phyloP scores from a whole-genome alignment of 495 filamentous ascomycete genomes.

The Podospora sp. region DNA sequence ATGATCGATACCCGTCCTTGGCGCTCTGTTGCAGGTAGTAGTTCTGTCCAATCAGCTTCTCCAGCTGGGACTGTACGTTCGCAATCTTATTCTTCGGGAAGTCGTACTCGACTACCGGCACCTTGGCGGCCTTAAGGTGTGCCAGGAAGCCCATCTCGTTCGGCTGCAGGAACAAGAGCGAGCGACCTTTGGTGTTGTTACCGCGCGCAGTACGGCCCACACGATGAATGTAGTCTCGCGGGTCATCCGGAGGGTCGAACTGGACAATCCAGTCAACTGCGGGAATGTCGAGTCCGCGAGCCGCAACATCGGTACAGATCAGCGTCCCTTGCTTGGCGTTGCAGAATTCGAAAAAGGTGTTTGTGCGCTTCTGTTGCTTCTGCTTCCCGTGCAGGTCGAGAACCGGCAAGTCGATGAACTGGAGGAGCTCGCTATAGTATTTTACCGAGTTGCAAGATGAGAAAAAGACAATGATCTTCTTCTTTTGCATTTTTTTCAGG shows the following conservation, averaged over 20 bases:
- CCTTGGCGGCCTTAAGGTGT: conserved; percentile 86
- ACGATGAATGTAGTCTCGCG: conserved; percentile 92
- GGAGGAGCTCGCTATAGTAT: conserved; percentile 89
- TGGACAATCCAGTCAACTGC: conserved; percentile 95
- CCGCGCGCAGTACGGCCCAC: conserved; percentile 94
- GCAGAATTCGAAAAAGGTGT: conserved; percentile 98
- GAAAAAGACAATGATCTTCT: conserved; percentile 98
- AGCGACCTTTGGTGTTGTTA: conserved; percentile 77
- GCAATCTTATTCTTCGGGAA: conserved; percentile 90
- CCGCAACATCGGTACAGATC: conserved; percentile 96
- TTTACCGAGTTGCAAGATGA: conserved; percentile 92
- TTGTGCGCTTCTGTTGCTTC: conserved; percentile 96
- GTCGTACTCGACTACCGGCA: conserved; percentile 94
- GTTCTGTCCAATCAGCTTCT: conserved; percentile 90
- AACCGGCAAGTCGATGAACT: conserved; percentile 96
- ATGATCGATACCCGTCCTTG: conserved; percentile 72
- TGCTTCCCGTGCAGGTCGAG: conserved; percentile 88
- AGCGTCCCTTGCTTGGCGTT: conserved; percentile 89
- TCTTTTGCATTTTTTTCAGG: conserved; percentile 83
- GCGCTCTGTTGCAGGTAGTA: conserved; percentile 92
- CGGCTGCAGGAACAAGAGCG: conserved; percentile 89
- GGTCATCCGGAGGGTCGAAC: conserved; percentile 91
- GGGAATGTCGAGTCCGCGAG: conserved; percentile 90
- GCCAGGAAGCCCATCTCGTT: conserved; percentile 89
- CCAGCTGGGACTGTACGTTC: conserved; percentile 92